Conservation (phyloP, 1,284 basidiomycete genomes). For the Naganishia sp. region DNA sequence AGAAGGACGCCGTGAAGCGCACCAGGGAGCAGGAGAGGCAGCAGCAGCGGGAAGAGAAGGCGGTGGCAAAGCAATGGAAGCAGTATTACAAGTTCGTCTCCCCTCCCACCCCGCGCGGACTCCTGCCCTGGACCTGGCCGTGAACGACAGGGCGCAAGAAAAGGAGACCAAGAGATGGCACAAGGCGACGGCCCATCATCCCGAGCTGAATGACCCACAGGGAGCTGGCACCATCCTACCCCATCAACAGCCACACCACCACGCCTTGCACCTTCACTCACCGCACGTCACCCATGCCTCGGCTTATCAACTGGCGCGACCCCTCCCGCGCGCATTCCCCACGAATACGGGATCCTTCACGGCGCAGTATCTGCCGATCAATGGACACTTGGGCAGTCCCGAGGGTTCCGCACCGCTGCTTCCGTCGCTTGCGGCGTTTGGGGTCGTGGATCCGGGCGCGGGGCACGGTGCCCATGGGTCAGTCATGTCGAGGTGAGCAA, state of each 20-base stretch:
- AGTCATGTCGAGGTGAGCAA: conserved; percentile 6
- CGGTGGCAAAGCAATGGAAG: conserved; percentile 9
- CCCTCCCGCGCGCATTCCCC: neutral
- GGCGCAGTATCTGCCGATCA: conserved; percentile 14
- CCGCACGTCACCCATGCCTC: conserved; percentile 11
- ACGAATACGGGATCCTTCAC: neutral
- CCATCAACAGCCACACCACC: neutral
- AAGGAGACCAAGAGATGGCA: conserved; percentile 19
- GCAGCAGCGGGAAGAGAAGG: conserved; percentile 7
- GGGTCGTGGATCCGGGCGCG: neutral
- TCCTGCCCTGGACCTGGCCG: neutral
- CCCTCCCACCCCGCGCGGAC: neutral
- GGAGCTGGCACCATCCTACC: too few species aligned
- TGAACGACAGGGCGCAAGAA: conserved; percentile 5
- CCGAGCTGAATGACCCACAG: neutral
- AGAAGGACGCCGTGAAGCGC: conserved; percentile 5
- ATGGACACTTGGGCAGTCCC: neutral
- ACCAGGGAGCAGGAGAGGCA: conserved; percentile 4
- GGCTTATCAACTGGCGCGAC: neutral
- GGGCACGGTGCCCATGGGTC: neutral
- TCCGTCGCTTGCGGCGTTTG: conserved; percentile 10
- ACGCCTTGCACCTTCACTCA: conserved; percentile 17
- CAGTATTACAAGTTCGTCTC: conserved; percentile 10
- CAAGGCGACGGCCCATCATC: conserved; percentile 17
- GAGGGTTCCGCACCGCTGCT: neutral